phyloP scores from a whole-genome alignment of 2,329 filamentous ascomycete species.

The Laburnicola sp. region DNA sequence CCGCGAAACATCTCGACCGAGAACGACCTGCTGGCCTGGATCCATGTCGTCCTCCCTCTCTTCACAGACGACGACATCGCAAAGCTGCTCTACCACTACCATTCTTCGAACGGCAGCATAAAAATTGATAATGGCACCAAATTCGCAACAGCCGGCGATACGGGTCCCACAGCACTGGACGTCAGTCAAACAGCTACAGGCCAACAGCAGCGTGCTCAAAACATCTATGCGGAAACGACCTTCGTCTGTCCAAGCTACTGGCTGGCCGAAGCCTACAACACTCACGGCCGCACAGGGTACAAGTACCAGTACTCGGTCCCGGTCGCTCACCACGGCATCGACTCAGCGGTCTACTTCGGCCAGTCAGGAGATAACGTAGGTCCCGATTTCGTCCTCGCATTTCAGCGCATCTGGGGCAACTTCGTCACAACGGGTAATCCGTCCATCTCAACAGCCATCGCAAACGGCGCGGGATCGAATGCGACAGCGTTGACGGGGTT shows the following conservation, averaged over 20 bases:
- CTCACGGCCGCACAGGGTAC: conserved; percentile 11
- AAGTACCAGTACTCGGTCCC: conserved; percentile 28
- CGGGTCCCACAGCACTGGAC: conserved; percentile 53
- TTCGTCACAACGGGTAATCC: conserved; percentile 19
- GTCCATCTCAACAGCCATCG: conserved; percentile 13
- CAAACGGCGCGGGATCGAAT: conserved; percentile 11
- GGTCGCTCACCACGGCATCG: conserved; percentile 18
- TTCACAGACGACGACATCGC: conserved; percentile 40
- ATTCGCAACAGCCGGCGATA: conserved; percentile 38
- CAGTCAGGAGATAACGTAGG: conserved; percentile 9
- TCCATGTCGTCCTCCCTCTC: conserved; percentile 50
- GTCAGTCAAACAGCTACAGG: conserved; percentile 55
- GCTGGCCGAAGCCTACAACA: conserved; percentile 53
- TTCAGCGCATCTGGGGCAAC: conserved; percentile 22
- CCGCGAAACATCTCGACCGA: conserved; percentile 50
- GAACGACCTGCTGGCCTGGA: conserved; percentile 45
- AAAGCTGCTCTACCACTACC: conserved; percentile 46
- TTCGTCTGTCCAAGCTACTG: conserved; percentile 62
- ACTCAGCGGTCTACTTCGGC: conserved; percentile 21
- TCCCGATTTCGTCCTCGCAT: conserved; percentile 14
- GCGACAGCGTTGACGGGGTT: conserved; percentile 1
- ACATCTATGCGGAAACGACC: conserved; percentile 59
- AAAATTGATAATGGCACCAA: conserved; percentile 23
- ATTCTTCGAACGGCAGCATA: conserved; percentile 34
- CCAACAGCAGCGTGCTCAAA: conserved; percentile 57